Conservation (phyloP, 176 grass and related monocot genomes). For the Triticum aestivum region IWGSC_CS_RefSeq_v2.1 NC_057806.1:634438861-634439360, state of each 20-base stretch:
- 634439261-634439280: conserved; percentile 53
- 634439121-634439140: conserved; percentile 39
- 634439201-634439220: conserved; percentile 50
- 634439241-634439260: neutral
- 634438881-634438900: conserved; percentile 23
- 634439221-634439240: conserved; percentile 53
- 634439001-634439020: conserved; percentile 22
- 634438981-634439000: conserved; percentile 36
- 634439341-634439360: conserved; percentile 46
- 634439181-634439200: conserved; percentile 60
- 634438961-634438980: conserved; percentile 62
- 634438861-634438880: conserved; percentile 42
- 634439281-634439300: conserved; percentile 52
- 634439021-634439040: conserved; percentile 24
- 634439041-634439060: neutral
- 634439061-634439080: conserved; percentile 10
- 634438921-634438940: neutral
- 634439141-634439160: conserved; percentile 30
- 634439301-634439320: conserved; percentile 56
- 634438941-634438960: conserved; percentile 55
- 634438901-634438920: neutral
- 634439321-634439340: conserved; percentile 14
- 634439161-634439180: conserved; percentile 70
- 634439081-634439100: conserved; percentile 39
- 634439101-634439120: conserved; percentile 37